Base-by-base conservation (phyloP, 305 asterid genomes). In the Withania somnifera region DNA sequence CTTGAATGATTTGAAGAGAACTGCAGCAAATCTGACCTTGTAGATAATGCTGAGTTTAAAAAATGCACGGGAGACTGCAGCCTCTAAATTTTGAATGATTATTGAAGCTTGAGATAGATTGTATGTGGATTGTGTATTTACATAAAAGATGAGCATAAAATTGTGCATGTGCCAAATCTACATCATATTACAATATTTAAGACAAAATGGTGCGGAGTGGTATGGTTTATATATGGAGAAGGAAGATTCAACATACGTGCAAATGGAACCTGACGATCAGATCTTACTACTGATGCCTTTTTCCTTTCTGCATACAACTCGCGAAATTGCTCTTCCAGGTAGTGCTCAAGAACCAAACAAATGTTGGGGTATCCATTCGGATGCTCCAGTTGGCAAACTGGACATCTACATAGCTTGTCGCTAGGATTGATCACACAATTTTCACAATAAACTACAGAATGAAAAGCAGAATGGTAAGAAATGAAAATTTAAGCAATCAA, bases 391-490 rank as follows among this genome's bases (percentile, higher is more conserved):
- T 80, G 88, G 85, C 97, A 93, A 77, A 30, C 84, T 34, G 94
- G 93, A 77, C 97, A 91, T 86, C 75, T 89, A 82, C 89, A 86
- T 8, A 80, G 85, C 73, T 83, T 84, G 82, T 90, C 89, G 0
- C 85, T 88, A 20, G 81, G 85, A 45, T 71, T 77, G 77, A 78
- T 82, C 71, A 88, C 88, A 83, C 97, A 93, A 32, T 87, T 82
- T 83, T 91, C 93, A 82, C 97, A 93, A 87, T 83, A 89, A 81
- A 91, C 97, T 93, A 89, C 88, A 89, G 11, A 83, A 84, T 89
- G 80, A 73, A 81, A 83, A 54, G 19, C 82, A 77, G 75, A 53
- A 61, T 54, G 75, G 84, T 52, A 85, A 75, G 7, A 56, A 77
- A 79, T 26, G 40, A 42, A 26, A 76, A 22, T n/a, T 67, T 56